These are phyloP conservation scores for Neobulgaria alba DNA, from an alignment of 2,329 filamentous ascomycete species.

Conservation along the genomic window DNA sequence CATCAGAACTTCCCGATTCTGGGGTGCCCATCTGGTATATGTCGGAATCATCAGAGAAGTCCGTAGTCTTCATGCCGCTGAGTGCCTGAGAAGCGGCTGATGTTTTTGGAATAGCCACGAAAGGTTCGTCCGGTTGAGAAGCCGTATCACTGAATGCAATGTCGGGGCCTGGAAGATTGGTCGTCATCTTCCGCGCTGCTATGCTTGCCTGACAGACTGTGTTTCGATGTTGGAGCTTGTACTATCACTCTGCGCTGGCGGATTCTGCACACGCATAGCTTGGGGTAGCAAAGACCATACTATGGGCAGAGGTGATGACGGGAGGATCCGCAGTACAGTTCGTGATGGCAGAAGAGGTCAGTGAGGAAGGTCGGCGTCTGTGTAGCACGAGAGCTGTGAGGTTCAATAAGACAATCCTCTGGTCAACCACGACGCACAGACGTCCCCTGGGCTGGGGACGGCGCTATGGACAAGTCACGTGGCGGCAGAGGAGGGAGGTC, in stretches of 20 bases:
- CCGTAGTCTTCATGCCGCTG: conserved; percentile 16
- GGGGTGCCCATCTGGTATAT: conserved; percentile 15
- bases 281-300: conserved; percentile 11
- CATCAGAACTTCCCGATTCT: conserved; percentile 11
- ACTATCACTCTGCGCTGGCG: conserved; percentile 17
- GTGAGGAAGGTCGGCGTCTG: too few relatives aligned
- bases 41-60: conserved; percentile 13
- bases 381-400: too few relatives aligned
- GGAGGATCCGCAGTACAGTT: too few relatives aligned
- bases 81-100: conserved; percentile 21
- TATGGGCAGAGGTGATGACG: too few relatives aligned
- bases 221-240: conserved; percentile 17
- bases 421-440: background rate
- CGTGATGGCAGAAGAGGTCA: too few relatives aligned
- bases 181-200: conserved; percentile 18
- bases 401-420: background rate
- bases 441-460: too few relatives aligned
- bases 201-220: conserved; percentile 8
- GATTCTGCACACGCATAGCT: conserved; percentile 17
- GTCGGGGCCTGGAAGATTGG: conserved; percentile 19
- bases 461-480: too few relatives aligned
- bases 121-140: conserved; percentile 25
- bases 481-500: too few relatives aligned
- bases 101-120: conserved; percentile 21
- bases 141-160: conserved; percentile 21